Percentiles rank a stretch among this genome's conserved stretches.
Evolutionary conservation across 2,329 filamentous ascomycete species (phyloP).

Genomic region (Fusarium incarnatum): DNA sequence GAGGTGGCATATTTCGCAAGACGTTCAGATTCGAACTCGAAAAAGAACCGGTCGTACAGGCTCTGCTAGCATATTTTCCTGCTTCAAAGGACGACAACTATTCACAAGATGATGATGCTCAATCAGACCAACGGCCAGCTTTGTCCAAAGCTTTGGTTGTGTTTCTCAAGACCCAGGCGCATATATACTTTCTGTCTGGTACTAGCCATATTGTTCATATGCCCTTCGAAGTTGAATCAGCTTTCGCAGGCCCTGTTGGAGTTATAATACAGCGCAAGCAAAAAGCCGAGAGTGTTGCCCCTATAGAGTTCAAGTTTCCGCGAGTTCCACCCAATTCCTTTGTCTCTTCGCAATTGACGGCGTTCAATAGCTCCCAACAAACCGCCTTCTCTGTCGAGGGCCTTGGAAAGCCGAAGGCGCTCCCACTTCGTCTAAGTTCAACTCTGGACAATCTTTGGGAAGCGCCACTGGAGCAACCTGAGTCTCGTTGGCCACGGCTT

Average conservation of each 20-base stretch:
- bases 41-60: constrained; percentile 86
- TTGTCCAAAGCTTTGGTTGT: constrained; percentile 83
- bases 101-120: constrained; percentile 14
- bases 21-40: constrained; percentile 88
- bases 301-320: constrained; percentile 67
- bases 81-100: constrained; percentile 57
- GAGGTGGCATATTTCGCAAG: constrained; percentile 85
- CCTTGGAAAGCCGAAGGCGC: constrained; percentile 65
- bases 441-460: constrained; percentile 71
- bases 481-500: constrained; percentile 76
- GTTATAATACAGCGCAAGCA: constrained; percentile 87
- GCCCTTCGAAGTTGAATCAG: constrained; percentile 92
- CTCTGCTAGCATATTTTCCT: constrained; percentile 85
- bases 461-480: constrained; percentile 61
- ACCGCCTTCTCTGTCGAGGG: constrained; percentile 68
- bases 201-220: constrained; percentile 91
- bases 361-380: constrained; percentile 63
- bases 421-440: constrained; percentile 63
- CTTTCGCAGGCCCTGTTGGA: constrained; percentile 83
- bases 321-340: constrained; percentile 86
- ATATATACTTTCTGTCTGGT: constrained; percentile 91
- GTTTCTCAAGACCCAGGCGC: constrained; percentile 90
- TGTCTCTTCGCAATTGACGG: constrained; percentile 73
- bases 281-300: constrained; percentile 60
- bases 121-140: constrained; percentile 33